Percentiles rank a stretch among this genome's conserved stretches.
These are phyloP conservation scores for Aspergillus candidus DNA, from an alignment of 2,329 filamentous ascomycete genomes.

Conservation along the genomic window DNA sequence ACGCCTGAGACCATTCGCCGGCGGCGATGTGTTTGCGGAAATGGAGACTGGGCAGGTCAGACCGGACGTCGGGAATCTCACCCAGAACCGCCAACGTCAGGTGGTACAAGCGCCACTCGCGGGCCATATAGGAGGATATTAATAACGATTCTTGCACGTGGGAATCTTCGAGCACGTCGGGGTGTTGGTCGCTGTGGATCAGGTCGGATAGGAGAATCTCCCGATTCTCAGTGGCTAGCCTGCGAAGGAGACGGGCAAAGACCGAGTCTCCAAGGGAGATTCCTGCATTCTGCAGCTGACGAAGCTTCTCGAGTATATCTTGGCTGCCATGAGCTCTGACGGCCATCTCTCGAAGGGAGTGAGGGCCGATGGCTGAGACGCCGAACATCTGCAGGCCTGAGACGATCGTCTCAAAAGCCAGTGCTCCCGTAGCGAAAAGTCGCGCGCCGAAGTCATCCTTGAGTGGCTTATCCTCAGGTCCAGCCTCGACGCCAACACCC, in stretches of 20 bases:
- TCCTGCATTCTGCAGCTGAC: constrained; percentile 54
- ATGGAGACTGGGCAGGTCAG: constrained; percentile 32
- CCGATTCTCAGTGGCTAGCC: constrained; percentile 56
- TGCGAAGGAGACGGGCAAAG: constrained; percentile 60
- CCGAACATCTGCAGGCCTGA: constrained; percentile 65
- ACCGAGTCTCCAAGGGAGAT: constrained; percentile 58
- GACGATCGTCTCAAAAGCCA: constrained; percentile 67
- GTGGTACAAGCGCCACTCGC: constrained; percentile 49
- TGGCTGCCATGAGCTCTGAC: constrained; percentile 54
- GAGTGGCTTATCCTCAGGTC: constrained; percentile 41
- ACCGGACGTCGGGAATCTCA: constrained; percentile 26
- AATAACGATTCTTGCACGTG: constrained; percentile 52
- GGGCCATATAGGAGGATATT: constrained; percentile 44
- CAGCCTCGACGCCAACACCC: constrained; percentile 1
- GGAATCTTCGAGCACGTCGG: constrained; percentile 55
- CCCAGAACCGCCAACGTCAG: constrained; percentile 52
- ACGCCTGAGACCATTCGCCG: constrained; percentile 25
- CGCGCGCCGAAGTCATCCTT: constrained; percentile 69
- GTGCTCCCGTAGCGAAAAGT: constrained; percentile 71
- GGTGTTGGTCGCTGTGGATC: constrained; percentile 57
- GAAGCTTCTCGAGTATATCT: constrained; percentile 54
- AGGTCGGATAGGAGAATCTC: constrained; percentile 47
- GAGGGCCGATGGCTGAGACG: constrained; percentile 64
- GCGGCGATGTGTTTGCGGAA: constrained; percentile 35
- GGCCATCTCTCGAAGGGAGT: constrained; percentile 71